Conservation (phyloP, 2,329 filamentous ascomycete species). For the Myriosclerotinia curreyana region DNA sequence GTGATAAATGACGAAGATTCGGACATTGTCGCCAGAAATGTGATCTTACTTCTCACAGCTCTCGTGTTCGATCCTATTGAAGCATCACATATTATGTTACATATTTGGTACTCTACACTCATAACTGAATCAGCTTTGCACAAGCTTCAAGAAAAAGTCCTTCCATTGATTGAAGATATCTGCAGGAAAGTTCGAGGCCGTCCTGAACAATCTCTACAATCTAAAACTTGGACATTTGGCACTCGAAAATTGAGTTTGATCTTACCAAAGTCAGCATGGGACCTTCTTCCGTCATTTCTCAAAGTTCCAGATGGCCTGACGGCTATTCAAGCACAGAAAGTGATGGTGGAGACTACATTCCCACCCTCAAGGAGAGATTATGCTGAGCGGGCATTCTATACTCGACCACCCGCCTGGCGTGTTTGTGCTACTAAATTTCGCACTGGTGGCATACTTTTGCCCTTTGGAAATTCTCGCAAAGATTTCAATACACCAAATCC, state of each 20-base stretch:
- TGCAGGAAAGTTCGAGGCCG: neutral
- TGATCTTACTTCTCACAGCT: constrained; percentile 15
- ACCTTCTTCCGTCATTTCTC: constrained; percentile 34
- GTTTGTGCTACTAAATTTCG: constrained; percentile 39
- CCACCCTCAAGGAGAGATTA: constrained; percentile 38
- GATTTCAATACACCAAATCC: constrained; percentile 43
- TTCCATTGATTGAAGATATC: constrained; percentile 10
- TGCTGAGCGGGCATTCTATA: constrained; percentile 37
- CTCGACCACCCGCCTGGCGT: constrained; percentile 34
- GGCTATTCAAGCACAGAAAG: constrained; percentile 27
- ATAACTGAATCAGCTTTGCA: neutral
- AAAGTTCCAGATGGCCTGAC: constrained; percentile 35
- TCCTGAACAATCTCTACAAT: constrained; percentile 3
- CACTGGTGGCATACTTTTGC: constrained; percentile 43
- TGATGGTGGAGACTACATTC: constrained; percentile 38
- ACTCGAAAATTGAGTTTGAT: constrained; percentile 6
- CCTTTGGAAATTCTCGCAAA: constrained; percentile 40
- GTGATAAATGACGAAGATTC: constrained; percentile 27
- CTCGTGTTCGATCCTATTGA: neutral
- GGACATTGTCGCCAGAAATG: constrained; percentile 24
- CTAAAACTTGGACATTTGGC: constrained; percentile 18
- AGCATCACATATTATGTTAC: constrained; percentile 17
- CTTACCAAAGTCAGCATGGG: constrained; percentile 34
- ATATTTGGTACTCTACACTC: constrained; percentile 20
- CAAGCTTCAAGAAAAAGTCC: neutral